Evolutionary conservation across 345 rosid species (phyloP).

Genomic region (Aegle marmelos): DNA sequence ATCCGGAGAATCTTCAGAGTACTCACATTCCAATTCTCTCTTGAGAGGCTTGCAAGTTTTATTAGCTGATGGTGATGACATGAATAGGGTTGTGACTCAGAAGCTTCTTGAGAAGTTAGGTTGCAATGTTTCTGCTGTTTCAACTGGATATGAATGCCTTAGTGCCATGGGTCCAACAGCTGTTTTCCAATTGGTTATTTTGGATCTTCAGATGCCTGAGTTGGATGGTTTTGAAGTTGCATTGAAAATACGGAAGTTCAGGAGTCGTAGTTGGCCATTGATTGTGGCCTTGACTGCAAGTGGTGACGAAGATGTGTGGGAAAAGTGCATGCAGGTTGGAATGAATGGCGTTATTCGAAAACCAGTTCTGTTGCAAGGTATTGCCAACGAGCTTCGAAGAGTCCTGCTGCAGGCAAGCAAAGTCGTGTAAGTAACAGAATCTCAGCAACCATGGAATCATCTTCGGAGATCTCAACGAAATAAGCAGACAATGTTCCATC

Average conservation of each 20-base stretch:
- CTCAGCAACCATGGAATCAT: not conserved
- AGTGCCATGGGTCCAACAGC: conserved; percentile 42
- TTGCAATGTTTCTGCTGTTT: conserved; percentile 61
- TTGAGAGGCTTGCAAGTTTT: conserved; percentile 72
- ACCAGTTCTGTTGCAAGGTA: conserved; percentile 62
- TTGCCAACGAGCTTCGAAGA: conserved; percentile 70
- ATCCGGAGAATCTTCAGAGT: conserved; percentile 48
- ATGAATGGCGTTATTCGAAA: conserved; percentile 79
- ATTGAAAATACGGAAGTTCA: conserved; percentile 53
- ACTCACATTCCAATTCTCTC: conserved; percentile 51
- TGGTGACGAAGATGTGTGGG: conserved; percentile 58
- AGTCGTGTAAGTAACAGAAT: conserved; percentile 19
- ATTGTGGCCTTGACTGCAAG: conserved; percentile 63
- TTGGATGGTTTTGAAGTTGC: conserved; percentile 89
- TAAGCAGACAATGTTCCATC: not conserved
- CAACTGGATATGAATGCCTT: conserved; percentile 80
- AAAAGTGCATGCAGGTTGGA: conserved; percentile 60
- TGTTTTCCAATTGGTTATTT: conserved; percentile 55
- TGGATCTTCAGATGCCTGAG: conserved; percentile 83
- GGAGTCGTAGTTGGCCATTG: conserved; percentile 64
- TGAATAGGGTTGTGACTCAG: conserved; percentile 71
- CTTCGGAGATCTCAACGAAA: conserved; percentile 8
- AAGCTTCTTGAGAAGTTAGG: conserved; percentile 85
- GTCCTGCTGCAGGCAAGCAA: conserved; percentile 54
- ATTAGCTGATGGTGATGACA: conserved; percentile 66